These are phyloP conservation scores for Erysimum cheiranthoides DNA, from an alignment of 345 rosid species.

Conservation along the genomic window DNA sequence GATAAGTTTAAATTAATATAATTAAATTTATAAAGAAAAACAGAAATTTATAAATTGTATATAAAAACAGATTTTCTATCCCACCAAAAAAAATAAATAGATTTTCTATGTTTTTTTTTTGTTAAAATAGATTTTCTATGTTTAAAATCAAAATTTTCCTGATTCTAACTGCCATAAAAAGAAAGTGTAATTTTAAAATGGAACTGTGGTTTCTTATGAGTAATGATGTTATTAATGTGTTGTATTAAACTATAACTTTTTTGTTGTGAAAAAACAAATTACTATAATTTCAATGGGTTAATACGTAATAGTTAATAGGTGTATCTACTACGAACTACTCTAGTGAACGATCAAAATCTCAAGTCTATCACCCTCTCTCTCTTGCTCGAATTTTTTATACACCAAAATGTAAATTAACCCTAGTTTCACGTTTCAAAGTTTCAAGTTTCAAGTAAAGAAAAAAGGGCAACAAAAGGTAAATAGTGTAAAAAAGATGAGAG, in stretches of 20 bases:
- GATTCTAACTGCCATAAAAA: background rate
- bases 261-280: too few relatives aligned
- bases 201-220: too few relatives aligned
- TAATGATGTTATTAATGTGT: too few relatives aligned
- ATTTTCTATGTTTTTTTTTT: background rate
- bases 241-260: too few relatives aligned
- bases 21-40: background rate
- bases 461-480: constrained; percentile 38
- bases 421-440: constrained; percentile 38
- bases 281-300: background rate
- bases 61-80: background rate
- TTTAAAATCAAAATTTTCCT: background rate
- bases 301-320: background rate
- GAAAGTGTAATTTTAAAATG: too few relatives aligned
- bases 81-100: too few relatives aligned
- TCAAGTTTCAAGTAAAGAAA: constrained; percentile 42
- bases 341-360: constrained; percentile 15
- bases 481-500: constrained; percentile 4
- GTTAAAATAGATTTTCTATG: too few relatives aligned
- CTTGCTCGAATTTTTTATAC: background rate
- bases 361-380: background rate
- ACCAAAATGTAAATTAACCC: constrained; percentile 35
- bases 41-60: background rate
- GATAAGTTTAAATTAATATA: background rate
- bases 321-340: constrained; percentile 22